A percentile compares a stretch with the other conserved stretches of the same genome.
These are phyloP conservation scores for Buddleja alternifolia DNA, from an alignment of 257 asterid genomes.

Conservation along the genomic window DNA sequence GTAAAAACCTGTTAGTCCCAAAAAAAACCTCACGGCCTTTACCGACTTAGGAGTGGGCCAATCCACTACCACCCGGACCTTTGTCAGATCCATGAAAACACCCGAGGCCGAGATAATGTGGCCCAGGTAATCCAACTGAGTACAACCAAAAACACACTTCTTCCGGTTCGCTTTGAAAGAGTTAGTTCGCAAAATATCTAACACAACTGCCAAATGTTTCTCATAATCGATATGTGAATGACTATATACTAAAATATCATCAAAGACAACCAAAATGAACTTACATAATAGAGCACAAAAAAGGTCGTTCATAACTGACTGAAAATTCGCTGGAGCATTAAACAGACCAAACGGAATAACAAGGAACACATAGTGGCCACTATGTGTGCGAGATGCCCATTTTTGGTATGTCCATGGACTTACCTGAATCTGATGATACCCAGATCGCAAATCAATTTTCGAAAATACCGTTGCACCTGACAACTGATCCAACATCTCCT, in stretches of 20 bases:
- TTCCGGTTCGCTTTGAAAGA: not conserved
- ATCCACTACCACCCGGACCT: no score
- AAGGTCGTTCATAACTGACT: constrained; percentile 2
- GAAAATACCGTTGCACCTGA: not conserved
- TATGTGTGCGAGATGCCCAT: not conserved
- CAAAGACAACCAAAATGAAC: constrained; percentile 1
- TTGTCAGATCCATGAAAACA: not conserved
- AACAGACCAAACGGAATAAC: no score
- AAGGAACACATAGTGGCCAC: no score
- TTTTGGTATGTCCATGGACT: no score
- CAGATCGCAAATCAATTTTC: not conserved
- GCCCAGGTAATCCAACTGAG: not conserved
- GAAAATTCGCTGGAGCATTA: constrained; percentile 10
- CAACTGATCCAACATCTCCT: constrained; percentile 5
- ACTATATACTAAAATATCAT: constrained; percentile 7
- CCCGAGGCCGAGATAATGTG: not conserved
- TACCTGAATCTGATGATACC: not conserved
- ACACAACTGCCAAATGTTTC: not conserved
- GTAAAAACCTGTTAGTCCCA: not conserved
- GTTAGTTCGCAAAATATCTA: not conserved
- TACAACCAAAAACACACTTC: no score
- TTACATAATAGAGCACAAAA: not conserved
- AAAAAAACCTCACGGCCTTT: not conserved
- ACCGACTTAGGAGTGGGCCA: no score
- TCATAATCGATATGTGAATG: not conserved